Base-by-base conservation (phyloP, 495 filamentous ascomycete genomes). In the Penicillium robsamsonii region DNA sequence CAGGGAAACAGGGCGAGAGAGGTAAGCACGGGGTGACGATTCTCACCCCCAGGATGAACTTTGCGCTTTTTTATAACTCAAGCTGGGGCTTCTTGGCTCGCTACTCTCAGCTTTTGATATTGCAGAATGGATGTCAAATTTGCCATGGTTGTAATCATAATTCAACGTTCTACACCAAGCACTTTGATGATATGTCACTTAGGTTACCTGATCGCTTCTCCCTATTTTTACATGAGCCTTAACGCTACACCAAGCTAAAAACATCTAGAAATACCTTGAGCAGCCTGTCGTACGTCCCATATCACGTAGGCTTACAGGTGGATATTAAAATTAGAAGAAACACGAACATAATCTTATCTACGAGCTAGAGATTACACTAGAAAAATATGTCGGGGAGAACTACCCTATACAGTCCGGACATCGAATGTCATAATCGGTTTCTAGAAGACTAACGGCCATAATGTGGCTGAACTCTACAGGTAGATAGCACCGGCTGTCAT, bases 281-380 rank as follows among this genome's bases (percentile, higher is more conserved):
- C 55, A 61, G 42, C 53, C 33, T 7, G 49, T 27, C 13, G 35
- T 50, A 53, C 52, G 56, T 43, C 58, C 64, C 2, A 47, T 25
- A 29, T 66, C 55, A 58, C 64, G 48, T 60, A 57, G 60, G 2
- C 61, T 61, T 18, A 66, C 55, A 5, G 46, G 20, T 13, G 33
- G 57, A 9, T 63, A 57, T 35, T 37, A 66, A 49, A 30, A 63
- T 6, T 5, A 56, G 41, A 51, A 41, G 12, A 58, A 66, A 54
- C 6, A 46, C 0, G 40, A 42, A 30, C 49, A 44, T 5, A 63
- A 66, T 52, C 40, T 48, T 31, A 57, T 59, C 6, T 55, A 18
- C 46, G 6, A 53, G 25, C 56, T 67, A 6, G 58, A 58, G 17
- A 43, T 60, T 29, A 68, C 55, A 15, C 15, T 45, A 18, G 27